A percentile compares a stretch with the other conserved stretches of the same genome.
These are phyloP conservation scores for Leishmania martiniquensis DNA, from an alignment of 208 protist species.

Conservation along the genomic window DNA sequence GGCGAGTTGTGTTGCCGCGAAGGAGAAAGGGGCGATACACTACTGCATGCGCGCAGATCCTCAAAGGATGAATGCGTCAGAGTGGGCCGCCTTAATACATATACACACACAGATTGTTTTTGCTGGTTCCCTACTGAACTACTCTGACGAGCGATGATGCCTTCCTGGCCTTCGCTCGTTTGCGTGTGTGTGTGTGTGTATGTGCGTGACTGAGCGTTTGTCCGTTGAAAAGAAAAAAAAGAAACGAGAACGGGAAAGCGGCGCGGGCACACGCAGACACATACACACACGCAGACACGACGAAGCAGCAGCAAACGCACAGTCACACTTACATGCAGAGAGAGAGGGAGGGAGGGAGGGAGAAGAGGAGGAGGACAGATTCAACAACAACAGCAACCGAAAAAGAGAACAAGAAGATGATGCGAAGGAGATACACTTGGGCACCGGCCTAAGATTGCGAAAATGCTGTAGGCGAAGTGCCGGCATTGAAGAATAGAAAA, in stretches of 20 bases:
- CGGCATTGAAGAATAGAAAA: too few relatives aligned
- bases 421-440: background rate
- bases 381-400: background rate
- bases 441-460: too few relatives aligned
- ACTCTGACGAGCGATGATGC: too few relatives aligned
- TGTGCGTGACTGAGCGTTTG: too few relatives aligned
- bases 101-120: too few relatives aligned
- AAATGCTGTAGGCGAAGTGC: too few relatives aligned
- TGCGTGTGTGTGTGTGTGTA: too few relatives aligned
- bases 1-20: background rate
- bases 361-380: background rate
- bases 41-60: background rate
- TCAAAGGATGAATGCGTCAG: too few relatives aligned
- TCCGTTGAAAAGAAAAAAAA: slow-evolving; percentile 27
- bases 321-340: background rate
- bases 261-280: background rate
- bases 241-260: background rate
- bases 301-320: background rate
- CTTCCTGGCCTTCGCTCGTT: too few relatives aligned
- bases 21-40: background rate
- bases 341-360: background rate
- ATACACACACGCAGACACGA: background rate
- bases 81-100: too few relatives aligned
- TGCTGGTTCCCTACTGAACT: too few relatives aligned
- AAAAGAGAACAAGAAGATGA: background rate